Percentiles rank a stretch among this genome's conserved stretches.
Conservation (phyloP, 257 asterid genomes). For the Solanum medicagineum region DNA sequence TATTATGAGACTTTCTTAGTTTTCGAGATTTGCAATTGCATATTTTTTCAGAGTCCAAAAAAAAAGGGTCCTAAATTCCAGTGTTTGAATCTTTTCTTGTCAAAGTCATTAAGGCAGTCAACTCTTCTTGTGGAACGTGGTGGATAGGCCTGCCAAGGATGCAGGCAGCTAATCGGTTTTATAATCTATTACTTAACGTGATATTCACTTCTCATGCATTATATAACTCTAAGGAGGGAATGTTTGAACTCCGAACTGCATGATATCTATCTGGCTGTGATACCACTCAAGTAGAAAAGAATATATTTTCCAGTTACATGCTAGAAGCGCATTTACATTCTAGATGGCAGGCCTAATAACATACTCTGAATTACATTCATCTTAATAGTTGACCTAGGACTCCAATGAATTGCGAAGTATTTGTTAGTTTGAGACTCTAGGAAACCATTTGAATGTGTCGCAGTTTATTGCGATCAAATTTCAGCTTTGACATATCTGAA, state of each 20-base stretch:
- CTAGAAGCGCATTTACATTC: not conserved
- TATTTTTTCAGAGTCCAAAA: not conserved
- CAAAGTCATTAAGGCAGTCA: not conserved
- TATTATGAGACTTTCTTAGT: not conserved
- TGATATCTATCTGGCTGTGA: not conserved
- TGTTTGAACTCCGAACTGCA: not conserved
- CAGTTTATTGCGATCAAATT: not conserved
- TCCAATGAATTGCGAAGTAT: not conserved
- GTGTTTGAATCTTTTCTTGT: not conserved
- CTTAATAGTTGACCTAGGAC: not conserved
- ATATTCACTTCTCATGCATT: not conserved
- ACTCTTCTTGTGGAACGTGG: not conserved
- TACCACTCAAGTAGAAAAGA: not conserved
- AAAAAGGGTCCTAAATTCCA: not conserved
- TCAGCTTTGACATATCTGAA: not conserved
- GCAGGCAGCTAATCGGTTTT: not conserved
- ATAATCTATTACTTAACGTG: not conserved
- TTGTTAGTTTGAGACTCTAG: not conserved
- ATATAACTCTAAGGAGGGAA: not conserved
- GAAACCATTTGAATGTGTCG: not conserved
- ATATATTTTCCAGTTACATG: not conserved
- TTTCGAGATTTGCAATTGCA: not conserved
- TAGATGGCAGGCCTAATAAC: too few species aligned
- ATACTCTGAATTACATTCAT: not conserved
- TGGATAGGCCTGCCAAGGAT: not conserved